phyloP scores from a whole-genome alignment of 2,329 filamentous ascomycete genomes.

The Coleophoma cylindrospora region DNA sequence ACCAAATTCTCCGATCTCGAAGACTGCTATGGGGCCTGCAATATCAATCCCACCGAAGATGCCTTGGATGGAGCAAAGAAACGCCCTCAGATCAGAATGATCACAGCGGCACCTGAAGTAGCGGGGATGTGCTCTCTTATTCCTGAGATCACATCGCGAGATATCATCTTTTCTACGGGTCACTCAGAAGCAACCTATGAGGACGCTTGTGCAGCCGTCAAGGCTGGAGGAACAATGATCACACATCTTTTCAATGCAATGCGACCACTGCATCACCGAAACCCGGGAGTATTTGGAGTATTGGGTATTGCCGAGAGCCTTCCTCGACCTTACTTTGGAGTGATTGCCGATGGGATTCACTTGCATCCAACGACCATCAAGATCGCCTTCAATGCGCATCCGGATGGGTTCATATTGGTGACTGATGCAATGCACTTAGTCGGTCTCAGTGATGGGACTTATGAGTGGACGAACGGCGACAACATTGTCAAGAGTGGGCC shows the following conservation, averaged over 20 bases:
- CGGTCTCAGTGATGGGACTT: slow-evolving; percentile 77
- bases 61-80: slow-evolving; percentile 28
- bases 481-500: slow-evolving; percentile 66
- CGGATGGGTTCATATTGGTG: slow-evolving; percentile 79
- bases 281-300: slow-evolving; percentile 85
- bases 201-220: slow-evolving; percentile 66
- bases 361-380: slow-evolving; percentile 84
- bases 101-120: slow-evolving; percentile 81
- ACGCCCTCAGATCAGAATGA: slow-evolving; percentile 58
- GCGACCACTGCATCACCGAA: slow-evolving; percentile 83
- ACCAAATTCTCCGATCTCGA: slow-evolving; percentile 61
- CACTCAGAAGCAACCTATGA: slow-evolving; percentile 88
- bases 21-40: slow-evolving; percentile 66
- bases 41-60: slow-evolving; percentile 44
- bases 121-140: slow-evolving; percentile 68
- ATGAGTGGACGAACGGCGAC: slow-evolving; percentile 77
- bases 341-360: slow-evolving; percentile 89
- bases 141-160: slow-evolving; percentile 55
- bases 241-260: slow-evolving; percentile 95
- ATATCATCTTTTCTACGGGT: slow-evolving; percentile 75
- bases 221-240: slow-evolving; percentile 79
- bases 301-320: slow-evolving; percentile 58
- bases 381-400: slow-evolving; percentile 83
- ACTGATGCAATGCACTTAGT: slow-evolving; percentile 90
- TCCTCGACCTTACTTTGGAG: slow-evolving; percentile 71